These are phyloP conservation scores for Scedosporium dehoogii DNA, from an alignment of 2,329 filamentous ascomycete species.

Conservation along the genomic window DNA sequence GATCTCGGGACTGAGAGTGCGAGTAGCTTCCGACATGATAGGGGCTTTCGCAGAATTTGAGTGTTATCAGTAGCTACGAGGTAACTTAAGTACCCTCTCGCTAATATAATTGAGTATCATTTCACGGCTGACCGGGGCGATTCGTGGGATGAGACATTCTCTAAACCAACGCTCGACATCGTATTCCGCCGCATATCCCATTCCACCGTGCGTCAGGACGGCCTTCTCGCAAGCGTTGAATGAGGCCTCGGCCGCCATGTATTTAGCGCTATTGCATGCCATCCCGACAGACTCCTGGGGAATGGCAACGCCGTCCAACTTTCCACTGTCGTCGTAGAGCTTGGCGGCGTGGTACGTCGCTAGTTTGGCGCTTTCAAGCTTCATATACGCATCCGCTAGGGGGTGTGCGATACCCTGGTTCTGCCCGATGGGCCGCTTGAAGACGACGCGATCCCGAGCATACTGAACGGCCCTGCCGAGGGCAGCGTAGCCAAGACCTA, in stretches of 20 bases:
- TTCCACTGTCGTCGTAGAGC: slow-evolving; percentile 46
- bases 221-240: slow-evolving; percentile 53
- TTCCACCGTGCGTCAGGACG: slow-evolving; percentile 49
- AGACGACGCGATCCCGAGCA: slow-evolving; percentile 56
- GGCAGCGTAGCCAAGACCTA: slow-evolving; percentile 70
- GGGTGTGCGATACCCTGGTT: slow-evolving; percentile 59
- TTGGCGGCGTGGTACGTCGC: slow-evolving; percentile 56
- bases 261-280: slow-evolving; percentile 62
- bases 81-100: slow-evolving; percentile 57
- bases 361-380: slow-evolving; percentile 54
- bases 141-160: slow-evolving; percentile 54
- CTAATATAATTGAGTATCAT: slow-evolving; percentile 69
- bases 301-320: slow-evolving; percentile 32
- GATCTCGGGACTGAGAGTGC: too few species aligned
- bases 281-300: slow-evolving; percentile 49
- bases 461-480: slow-evolving; percentile 53
- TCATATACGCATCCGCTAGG: slow-evolving; percentile 55
- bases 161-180: slow-evolving; percentile 56
- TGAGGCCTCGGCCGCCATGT: slow-evolving; percentile 55
- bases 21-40: too few species aligned
- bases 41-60: too few species aligned
- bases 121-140: slow-evolving; percentile 56
- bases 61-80: slow-evolving; percentile 51
- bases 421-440: slow-evolving; percentile 53
- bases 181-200: slow-evolving; percentile 56